Conservation (phyloP, 257 asterid species). For the Ligustrum vulgare region DNA sequence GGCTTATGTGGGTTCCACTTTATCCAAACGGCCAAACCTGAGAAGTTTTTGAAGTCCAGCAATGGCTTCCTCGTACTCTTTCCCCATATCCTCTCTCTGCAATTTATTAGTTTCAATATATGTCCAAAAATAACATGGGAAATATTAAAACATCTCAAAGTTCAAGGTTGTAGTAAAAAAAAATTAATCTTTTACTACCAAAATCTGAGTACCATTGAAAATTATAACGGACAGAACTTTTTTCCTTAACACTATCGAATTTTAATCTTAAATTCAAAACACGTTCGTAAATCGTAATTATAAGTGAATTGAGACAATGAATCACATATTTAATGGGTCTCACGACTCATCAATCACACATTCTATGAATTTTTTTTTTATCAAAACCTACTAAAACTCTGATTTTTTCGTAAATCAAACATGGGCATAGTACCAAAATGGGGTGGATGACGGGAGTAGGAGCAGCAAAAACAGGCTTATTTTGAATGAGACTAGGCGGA, state of each 20-base stretch:
- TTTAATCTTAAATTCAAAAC: no score
- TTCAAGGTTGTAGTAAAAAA: background rate
- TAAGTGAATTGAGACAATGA: no score
- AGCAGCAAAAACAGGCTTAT: constrained; percentile 92
- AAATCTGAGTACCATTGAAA: no score
- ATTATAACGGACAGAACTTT: no score
- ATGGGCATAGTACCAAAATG: constrained; percentile 44
- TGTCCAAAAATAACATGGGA: background rate
- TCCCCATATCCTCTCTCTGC: constrained; percentile 88
- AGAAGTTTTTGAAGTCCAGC: constrained; percentile 78
- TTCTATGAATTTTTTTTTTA: no score
- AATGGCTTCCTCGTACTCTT: constrained; percentile 78
- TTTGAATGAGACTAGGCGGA: constrained; percentile 69
- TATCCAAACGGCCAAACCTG: constrained; percentile 54
- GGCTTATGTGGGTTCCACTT: background rate
- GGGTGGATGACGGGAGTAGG: constrained; percentile 87
- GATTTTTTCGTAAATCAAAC: no score
- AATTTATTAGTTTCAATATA: constrained; percentile 11
- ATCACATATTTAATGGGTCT: no score
- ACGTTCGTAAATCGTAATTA: no score
- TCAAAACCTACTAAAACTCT: no score
- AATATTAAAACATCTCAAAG: background rate
- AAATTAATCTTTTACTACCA: no score
- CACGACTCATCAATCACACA: no score
- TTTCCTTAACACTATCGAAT: no score